A percentile compares a stretch with the other conserved stretches of the same genome.
phyloP scores from a whole-genome alignment of 768 basidiomycete genomes.

The Chalciporus pseudorubinellus region DNA sequence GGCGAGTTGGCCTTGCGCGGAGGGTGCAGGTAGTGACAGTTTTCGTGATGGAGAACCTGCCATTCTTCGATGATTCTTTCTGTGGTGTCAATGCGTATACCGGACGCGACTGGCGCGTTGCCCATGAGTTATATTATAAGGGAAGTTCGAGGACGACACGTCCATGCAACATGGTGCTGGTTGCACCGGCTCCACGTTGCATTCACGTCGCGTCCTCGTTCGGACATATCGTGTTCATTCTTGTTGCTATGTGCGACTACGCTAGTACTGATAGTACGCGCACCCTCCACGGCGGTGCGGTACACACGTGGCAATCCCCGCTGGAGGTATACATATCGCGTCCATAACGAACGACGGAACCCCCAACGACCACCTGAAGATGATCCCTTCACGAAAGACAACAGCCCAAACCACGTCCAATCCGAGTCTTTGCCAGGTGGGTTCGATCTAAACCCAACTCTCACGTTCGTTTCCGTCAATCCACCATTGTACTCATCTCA shows the following conservation, averaged over 20 bases:
- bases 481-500: slow-evolving; percentile 7
- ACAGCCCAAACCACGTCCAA: slow-evolving; percentile 19
- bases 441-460: slow-evolving; percentile 8
- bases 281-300: slow-evolving; percentile 18
- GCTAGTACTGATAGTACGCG: slow-evolving; percentile 5
- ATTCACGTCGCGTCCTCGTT: slow-evolving; percentile 11
- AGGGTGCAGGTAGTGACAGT: not conserved
- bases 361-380: slow-evolving; percentile 3
- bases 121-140: slow-evolving; percentile 13
- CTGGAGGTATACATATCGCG: slow-evolving; percentile 22
- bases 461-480: slow-evolving; percentile 13
- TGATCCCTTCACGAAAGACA: slow-evolving; percentile 7
- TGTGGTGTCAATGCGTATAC: not conserved
- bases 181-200: slow-evolving; percentile 17
- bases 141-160: not conserved
- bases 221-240: slow-evolving; percentile 13
- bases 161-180: slow-evolving; percentile 19
- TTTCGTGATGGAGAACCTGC: not conserved
- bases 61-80: not conserved
- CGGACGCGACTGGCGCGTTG: slow-evolving; percentile 2
- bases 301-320: slow-evolving; percentile 21
- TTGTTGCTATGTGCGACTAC: slow-evolving; percentile 7
- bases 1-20: no score
- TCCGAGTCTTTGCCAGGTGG: slow-evolving; percentile 30
- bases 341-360: not conserved